Evolutionary conservation across 176 grass and related monocot species (phyloP).

Genomic region (Eragrostis nindensis): DNA sequence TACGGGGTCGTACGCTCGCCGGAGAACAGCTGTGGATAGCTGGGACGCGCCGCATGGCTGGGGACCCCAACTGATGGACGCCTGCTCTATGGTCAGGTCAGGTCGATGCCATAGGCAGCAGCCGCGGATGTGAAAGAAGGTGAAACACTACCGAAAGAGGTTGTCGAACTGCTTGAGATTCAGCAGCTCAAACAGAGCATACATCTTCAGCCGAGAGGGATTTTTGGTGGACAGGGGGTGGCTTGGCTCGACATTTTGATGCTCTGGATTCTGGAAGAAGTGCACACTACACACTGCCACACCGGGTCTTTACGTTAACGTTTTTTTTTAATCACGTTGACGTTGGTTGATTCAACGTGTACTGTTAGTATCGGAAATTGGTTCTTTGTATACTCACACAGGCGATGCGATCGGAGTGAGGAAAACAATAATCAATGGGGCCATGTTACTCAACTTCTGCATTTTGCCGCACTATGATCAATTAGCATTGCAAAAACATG

Average conservation of each 20-base stretch:
- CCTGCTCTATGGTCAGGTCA: neutral
- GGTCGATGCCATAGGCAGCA: neutral
- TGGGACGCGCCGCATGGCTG: neutral
- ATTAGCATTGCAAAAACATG: neutral
- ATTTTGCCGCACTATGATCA: neutral
- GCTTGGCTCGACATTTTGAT: too few species aligned
- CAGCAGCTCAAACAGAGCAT: too few species aligned
- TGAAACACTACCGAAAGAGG: neutral
- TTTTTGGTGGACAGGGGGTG: neutral
- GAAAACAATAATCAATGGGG: too few species aligned
- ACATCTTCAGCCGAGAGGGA: too few species aligned
- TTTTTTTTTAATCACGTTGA: too few species aligned
- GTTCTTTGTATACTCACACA: neutral
- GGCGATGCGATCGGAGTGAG: too few species aligned
- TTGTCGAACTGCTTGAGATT: neutral
- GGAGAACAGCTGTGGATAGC: slow-evolving; percentile 32
- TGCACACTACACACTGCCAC: too few species aligned
- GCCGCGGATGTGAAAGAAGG: neutral
- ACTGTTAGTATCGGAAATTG: neutral
- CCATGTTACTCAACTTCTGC: neutral
- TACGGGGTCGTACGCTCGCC: slow-evolving; percentile 1
- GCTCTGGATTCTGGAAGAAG: too few species aligned
- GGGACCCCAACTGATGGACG: neutral
- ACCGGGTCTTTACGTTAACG: neutral
- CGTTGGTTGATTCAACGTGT: neutral